Evolutionary conservation across 164 flowering plant genomes (phyloP).

Genomic region (Chimonanthus salicifolius): DNA sequence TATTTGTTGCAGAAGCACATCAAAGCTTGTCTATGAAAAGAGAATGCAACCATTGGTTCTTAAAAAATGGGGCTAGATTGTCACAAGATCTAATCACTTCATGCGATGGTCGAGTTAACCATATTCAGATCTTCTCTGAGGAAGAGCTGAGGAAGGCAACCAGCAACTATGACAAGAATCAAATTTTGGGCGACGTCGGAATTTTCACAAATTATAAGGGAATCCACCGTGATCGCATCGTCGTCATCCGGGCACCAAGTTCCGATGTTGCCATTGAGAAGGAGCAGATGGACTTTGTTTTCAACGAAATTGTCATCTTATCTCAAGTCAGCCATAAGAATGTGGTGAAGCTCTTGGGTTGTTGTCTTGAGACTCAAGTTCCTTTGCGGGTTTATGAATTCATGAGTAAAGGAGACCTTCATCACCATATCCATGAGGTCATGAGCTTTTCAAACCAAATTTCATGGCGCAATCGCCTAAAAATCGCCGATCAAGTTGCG

Average conservation of each 20-base stretch:
- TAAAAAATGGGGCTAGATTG: constrained; percentile 6
- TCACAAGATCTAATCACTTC: constrained; percentile 8
- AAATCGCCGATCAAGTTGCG: constrained; percentile 12
- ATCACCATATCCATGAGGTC: neutral
- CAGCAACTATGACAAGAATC: neutral
- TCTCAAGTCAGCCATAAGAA: constrained; percentile 14
- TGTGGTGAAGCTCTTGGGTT: constrained; percentile 18
- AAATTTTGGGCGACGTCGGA: neutral
- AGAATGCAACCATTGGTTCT: neutral
- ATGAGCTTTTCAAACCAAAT: neutral
- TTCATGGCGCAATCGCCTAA: constrained; percentile 13
- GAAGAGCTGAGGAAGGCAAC: constrained; percentile 13
- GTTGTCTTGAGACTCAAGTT: constrained; percentile 12
- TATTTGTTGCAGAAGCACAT: too few species aligned
- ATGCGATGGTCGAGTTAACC: constrained; percentile 6
- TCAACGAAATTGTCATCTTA: constrained; percentile 5
- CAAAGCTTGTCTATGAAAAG: neutral
- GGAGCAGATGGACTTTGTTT: neutral
- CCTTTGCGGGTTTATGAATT: constrained; percentile 12
- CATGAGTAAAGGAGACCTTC: constrained; percentile 3
- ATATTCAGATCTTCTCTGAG: constrained; percentile 8
- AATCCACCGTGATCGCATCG: neutral
- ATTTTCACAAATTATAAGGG: constrained; percentile 4
- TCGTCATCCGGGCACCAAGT: neutral
- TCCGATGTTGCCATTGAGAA: neutral